A percentile compares a stretch with the other conserved stretches of the same genome.
phyloP scores from a whole-genome alignment of 805 yeast genomes.

The Candida suzukii region DNA sequence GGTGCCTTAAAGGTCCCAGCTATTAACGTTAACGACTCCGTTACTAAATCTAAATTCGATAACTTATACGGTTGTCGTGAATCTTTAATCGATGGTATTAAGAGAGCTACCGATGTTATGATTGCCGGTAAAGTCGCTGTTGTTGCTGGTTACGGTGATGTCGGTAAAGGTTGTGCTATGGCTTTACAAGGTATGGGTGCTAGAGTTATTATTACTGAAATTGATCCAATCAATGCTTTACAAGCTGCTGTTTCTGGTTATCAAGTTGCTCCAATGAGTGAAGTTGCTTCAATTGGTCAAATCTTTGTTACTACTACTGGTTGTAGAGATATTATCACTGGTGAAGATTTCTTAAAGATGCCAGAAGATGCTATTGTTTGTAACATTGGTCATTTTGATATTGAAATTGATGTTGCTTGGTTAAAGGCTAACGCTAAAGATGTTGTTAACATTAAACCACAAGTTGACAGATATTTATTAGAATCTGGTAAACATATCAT shows the following conservation, averaged over 20 bases:
- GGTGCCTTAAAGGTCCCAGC: conserved; percentile 94
- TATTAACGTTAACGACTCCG: conserved; percentile 97
- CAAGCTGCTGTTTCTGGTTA: conserved; percentile 99
- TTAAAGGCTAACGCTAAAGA: conserved; percentile 89
- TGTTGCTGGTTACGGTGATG: conserved; percentile 99
- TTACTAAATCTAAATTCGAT: conserved; percentile 98
- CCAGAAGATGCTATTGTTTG: conserved; percentile 99
- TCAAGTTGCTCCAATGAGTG: conserved; percentile 94
- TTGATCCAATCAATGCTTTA: conserved; percentile 97
- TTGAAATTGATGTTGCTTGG: conserved; percentile 99
- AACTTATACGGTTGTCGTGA: conserved; percentile 99
- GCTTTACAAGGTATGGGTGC: conserved; percentile 99
- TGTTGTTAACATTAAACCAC: conserved; percentile 96
- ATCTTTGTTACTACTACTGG: conserved; percentile 99
- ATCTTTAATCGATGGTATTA: conserved; percentile 96
- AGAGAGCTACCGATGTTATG: conserved; percentile 99
- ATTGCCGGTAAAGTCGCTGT: conserved; percentile 98
- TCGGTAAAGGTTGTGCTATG: conserved; percentile 99
- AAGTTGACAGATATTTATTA: conserved; percentile 95
- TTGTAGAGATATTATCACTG: conserved; percentile 95
- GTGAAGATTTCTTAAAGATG: conserved; percentile 82
- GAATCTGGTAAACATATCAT: conserved; percentile 87
- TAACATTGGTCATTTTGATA: conserved; percentile 99
- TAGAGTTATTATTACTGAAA: conserved; percentile 93
- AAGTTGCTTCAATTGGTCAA: conserved; percentile 89